phyloP scores from a whole-genome alignment of 371 early-diverging fungal species.

The Funneliformis caledonium region DNA sequence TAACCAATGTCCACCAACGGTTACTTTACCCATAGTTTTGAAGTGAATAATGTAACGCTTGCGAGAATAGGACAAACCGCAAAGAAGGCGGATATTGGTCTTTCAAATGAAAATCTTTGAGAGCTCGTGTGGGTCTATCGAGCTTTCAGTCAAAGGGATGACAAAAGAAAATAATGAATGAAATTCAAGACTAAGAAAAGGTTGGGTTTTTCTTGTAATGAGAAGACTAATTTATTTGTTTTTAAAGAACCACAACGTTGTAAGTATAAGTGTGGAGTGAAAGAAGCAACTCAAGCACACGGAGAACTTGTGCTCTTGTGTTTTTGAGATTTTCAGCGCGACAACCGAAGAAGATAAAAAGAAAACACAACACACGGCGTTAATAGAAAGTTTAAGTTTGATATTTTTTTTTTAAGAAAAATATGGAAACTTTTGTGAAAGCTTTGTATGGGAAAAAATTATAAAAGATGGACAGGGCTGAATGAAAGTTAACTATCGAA shows the following conservation, averaged over 20 bases:
- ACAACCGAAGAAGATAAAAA: not conserved
- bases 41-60: constrained; percentile 6
- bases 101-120: constrained; percentile 37
- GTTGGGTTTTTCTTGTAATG: constrained; percentile 24
- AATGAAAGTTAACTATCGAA: not conserved
- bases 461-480: not conserved
- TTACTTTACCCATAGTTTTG: constrained; percentile 27
- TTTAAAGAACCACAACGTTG: not conserved
- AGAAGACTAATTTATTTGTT: not conserved
- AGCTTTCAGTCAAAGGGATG: constrained; percentile 23
- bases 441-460: not conserved
- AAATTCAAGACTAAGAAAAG: constrained; percentile 31
- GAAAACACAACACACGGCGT: constrained; percentile 25
- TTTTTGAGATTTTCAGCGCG: constrained; percentile 3
- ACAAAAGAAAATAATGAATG: not conserved
- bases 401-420: not conserved
- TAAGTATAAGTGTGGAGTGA: constrained; percentile 12
- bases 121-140: constrained; percentile 31
- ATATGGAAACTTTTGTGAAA: not conserved
- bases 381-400: not conserved
- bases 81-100: constrained; percentile 36
- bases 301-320: constrained; percentile 28
- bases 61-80: constrained; percentile 17
- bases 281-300: constrained; percentile 24
- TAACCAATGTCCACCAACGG: constrained; percentile 38